Evolutionary conservation across 208 protist species (phyloP), one percentile per base, ranked within the genome.

Genomic region (Wallacemonas rigidus): DNA sequence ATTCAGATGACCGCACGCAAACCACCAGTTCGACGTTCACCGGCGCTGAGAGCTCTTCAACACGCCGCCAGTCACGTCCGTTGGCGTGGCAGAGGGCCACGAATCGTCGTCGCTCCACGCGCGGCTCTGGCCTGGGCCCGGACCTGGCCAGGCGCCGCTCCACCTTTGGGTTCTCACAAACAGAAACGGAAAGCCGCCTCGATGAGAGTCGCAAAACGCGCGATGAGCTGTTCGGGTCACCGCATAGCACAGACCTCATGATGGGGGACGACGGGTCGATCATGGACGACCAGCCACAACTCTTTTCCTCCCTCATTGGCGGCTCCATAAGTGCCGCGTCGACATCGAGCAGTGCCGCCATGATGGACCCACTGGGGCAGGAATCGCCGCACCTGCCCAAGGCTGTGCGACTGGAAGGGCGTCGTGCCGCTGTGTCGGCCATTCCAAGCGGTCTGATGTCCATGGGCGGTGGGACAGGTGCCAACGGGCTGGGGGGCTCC

Each of bases 351-450:
- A 69, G 64, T 26, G 51, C 67, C 39, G 51, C 69, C 1, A 40
- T 65, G 75, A 14, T 44, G 17, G 72, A 80, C 40, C 74, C 80
- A 8, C 74, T 76, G 17, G 43, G 74, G 48, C 15, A 38, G 48
- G 79, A 75, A 41, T 57, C 53, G 38, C 71, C 79, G 15, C 1
- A 47, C 1, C 61, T 83, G 35, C 78, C 84, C 5, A 65, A 51
- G 1, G 69, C 41, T 14, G 70, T 80, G 39, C 70, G 63, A 2
- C 60, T 73, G 7, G 82, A 83, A 48, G 81, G 86, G 3, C 75
- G 90, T 1, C 90, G 90, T 38, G 79, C 82, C 1, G 90, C 87
- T 11, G 83, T 95, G 14, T 91, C 85, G 9, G 87, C 90, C 15
- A 85, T 81, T 5, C 78, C 85, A 5, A 48, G 79, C 62, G 67